Conservation (phyloP, 495 filamentous ascomycete genomes). For the Cetradonia linearis region DNA sequence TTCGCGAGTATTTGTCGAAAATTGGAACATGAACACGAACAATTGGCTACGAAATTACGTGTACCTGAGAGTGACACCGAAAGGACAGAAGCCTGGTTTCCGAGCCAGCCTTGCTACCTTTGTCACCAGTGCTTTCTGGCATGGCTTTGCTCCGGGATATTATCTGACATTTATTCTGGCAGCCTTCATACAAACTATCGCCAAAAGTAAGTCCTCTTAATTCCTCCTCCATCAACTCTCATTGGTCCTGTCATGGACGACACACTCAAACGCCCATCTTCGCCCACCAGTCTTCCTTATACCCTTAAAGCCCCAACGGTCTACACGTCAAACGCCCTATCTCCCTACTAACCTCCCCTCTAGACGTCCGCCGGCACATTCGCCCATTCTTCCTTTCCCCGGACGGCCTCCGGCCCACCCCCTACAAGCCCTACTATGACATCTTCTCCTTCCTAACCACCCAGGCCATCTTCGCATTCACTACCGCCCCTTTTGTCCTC, state of each 20-base stretch:
- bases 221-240: not conserved
- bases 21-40: conserved; percentile 98
- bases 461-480: conserved; percentile 74
- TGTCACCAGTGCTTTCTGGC: conserved; percentile 89
- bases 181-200: conserved; percentile 80
- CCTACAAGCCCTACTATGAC: conserved; percentile 80
- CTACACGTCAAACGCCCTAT: not conserved
- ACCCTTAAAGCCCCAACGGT: not conserved
- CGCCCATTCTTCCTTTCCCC: conserved; percentile 89
- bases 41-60: conserved; percentile 93
- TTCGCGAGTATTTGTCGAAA: conserved; percentile 72
- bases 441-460: conserved; percentile 67
- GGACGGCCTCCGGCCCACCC: conserved; percentile 51
- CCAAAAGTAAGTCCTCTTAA: conserved; percentile 61
- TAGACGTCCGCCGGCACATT: conserved; percentile 78
- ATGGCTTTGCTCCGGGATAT: conserved; percentile 95
- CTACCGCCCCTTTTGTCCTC: conserved; percentile 71
- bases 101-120: conserved; percentile 91
- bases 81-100: conserved; percentile 94
- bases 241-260: not conserved
- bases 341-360: not conserved
- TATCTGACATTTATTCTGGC: conserved; percentile 85
- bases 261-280: too few relatives aligned
- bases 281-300: not conserved
- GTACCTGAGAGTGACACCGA: conserved; percentile 89